Conservation (phyloP, 371 early-diverging fungal genomes). For the Catenaria anguillulae region DNA sequence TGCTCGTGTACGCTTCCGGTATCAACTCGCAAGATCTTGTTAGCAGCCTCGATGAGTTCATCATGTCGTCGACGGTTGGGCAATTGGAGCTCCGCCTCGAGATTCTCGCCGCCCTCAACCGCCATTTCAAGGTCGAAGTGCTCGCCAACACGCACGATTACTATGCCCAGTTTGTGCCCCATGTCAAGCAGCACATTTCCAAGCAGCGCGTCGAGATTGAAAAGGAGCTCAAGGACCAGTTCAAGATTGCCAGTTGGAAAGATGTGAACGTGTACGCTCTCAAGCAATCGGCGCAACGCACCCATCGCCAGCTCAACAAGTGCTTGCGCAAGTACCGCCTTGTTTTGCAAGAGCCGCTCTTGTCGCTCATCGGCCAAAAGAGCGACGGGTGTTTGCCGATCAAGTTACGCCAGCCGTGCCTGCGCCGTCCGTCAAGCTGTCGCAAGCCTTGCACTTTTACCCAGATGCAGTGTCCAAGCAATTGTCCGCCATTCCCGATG, state of each 20-base stretch:
- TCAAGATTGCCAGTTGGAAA: slow-evolving; percentile 90
- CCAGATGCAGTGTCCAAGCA: background rate
- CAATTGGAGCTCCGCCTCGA: slow-evolving; percentile 65
- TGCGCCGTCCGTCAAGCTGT: background rate
- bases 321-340: slow-evolving; percentile 74
- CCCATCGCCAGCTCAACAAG: slow-evolving; percentile 78
- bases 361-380: slow-evolving; percentile 43
- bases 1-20: slow-evolving; percentile 21
- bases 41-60: slow-evolving; percentile 58
- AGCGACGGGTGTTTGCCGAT: background rate
- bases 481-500: slow-evolving; percentile 4
- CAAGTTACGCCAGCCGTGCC: background rate
- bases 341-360: slow-evolving; percentile 49
- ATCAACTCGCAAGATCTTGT: slow-evolving; percentile 25
- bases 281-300: slow-evolving; percentile 72
- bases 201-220: slow-evolving; percentile 55
- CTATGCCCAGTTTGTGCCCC: slow-evolving; percentile 55
- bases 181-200: slow-evolving; percentile 36
- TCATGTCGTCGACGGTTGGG: slow-evolving; percentile 61
- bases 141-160: slow-evolving; percentile 37
- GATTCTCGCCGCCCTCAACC: slow-evolving; percentile 54
- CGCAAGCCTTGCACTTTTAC: background rate
- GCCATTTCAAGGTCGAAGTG: slow-evolving; percentile 32
- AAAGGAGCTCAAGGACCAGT: slow-evolving; percentile 78
- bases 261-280: slow-evolving; percentile 91